Base-by-base conservation (phyloP, 768 basidiomycete species). In the Pluteus cervinus region DNA sequence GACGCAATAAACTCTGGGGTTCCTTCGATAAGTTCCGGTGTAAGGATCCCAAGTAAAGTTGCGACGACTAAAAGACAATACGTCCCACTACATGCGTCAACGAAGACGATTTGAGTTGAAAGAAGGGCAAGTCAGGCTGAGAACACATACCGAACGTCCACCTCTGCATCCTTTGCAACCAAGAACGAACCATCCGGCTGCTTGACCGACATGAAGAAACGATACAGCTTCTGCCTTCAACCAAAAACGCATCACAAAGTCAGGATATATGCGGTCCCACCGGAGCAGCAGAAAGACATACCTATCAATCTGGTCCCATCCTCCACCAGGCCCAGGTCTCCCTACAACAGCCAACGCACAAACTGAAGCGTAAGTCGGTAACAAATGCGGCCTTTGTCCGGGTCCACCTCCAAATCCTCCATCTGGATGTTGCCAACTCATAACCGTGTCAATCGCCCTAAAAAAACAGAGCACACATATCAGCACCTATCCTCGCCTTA, bases 391-490 rank as follows among this genome's bases (percentile, higher is more conserved):
- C 0, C 81, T 68, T 53, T 98, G 96, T 2, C 86, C 81, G 1
- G 89, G 85, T 0, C 94, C 94, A 15, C 96, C 96, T 5, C 81
- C 79, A 55, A 98, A 98, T 2, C 93, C 94, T 1, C 94, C 94
- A 7, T 76, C 69, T 0, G 83, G 79, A 55, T 91, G 86, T 56
- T 96, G 88, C 65, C 81, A 86, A 1, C 75, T 61, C 53, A 91
- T 58, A 15, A 97, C 68, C 40, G 86, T 96, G 28, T 86, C 71
- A 44, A 92, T 81, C 7, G 79, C 77, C 36, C 92, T 92, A 29
- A 4, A n/a, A 30, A 18, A n/a, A 33, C 16, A 39, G n/a, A 39
- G 14, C 17, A 33, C n/a, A 9, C 11, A 18, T 5, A 22, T n/a
- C 10, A 17, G 15, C 15, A 29, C 7, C 24, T 6, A 31, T 41